phyloP scores from a whole-genome alignment of 352 stramenopile species.

The Phytopythium chamaehyphon region DNA sequence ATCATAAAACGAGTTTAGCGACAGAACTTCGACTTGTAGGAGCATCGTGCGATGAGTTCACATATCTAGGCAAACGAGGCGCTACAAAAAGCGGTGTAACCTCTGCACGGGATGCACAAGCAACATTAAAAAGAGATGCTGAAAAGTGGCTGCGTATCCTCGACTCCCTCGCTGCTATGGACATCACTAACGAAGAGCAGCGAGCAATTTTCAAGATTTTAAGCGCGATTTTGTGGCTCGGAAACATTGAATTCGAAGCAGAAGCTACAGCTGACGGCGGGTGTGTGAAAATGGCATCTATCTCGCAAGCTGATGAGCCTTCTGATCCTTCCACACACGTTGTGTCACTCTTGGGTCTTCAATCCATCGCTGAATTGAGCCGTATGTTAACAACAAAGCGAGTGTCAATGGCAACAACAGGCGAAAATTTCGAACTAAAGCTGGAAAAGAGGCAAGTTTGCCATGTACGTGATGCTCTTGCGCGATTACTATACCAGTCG shows the following conservation, averaged over 20 bases:
- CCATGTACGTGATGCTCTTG: conserved; percentile 50
- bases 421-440: conserved; percentile 47
- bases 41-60: conserved; percentile 34
- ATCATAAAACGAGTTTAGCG: conserved; percentile 24
- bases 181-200: conserved; percentile 31
- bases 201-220: conserved; percentile 55
- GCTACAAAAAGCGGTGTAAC: conserved; percentile 23
- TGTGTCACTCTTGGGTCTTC: conserved; percentile 30
- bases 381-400: conserved; percentile 46
- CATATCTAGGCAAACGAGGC: conserved; percentile 38
- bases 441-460: conserved; percentile 42
- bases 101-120: conserved; percentile 12
- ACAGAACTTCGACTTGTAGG: conserved; percentile 39
- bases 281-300: conserved; percentile 19
- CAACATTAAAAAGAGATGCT: conserved; percentile 52
- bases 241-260: conserved; percentile 56
- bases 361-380: conserved; percentile 20
- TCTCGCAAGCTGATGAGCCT: background rate
- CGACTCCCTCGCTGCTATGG: conserved; percentile 38
- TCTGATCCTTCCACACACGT: conserved; percentile 16
- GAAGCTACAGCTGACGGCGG: conserved; percentile 2
- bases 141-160: conserved; percentile 66
- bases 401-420: conserved; percentile 38
- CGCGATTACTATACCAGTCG: conserved; percentile 51
- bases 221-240: conserved; percentile 67